Conservation (phyloP, 2,329 filamentous ascomycete species). For the Pseudogymnoascus sp. region DNA sequence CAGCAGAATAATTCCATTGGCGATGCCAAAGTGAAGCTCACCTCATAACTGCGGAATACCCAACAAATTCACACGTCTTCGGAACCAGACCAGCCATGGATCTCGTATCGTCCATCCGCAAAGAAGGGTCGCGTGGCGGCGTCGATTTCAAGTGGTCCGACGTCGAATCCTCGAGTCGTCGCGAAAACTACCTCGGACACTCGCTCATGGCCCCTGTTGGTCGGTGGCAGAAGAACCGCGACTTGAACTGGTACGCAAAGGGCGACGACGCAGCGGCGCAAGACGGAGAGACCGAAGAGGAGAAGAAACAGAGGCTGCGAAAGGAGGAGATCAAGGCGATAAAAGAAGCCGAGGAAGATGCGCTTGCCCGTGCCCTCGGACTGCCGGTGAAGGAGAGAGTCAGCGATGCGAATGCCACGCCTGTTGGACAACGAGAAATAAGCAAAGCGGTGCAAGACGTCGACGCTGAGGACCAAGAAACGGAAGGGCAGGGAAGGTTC, state of each 20-base stretch:
- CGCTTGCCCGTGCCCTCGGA: constrained; percentile 74
- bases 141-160: constrained; percentile 97
- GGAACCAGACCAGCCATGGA: constrained; percentile 57
- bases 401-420: constrained; percentile 56
- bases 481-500: constrained; percentile 23
- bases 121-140: constrained; percentile 83
- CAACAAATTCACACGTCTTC: not conserved
- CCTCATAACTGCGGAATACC: not conserved
- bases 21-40: not conserved
- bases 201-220: constrained; percentile 68
- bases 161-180: constrained; percentile 73
- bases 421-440: constrained; percentile 57
- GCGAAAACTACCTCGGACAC: constrained; percentile 76
- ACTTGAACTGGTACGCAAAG: constrained; percentile 59
- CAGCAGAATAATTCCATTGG: not conserved
- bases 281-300: constrained; percentile 51
- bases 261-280: constrained; percentile 41
- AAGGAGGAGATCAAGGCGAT: constrained; percentile 72
- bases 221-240: constrained; percentile 61
- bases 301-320: constrained; percentile 52
- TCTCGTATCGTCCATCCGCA: constrained; percentile 84
- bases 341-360: constrained; percentile 90
- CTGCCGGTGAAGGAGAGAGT: constrained; percentile 58
- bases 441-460: constrained; percentile 44
- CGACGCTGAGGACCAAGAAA: constrained; percentile 26